Conservation (phyloP, 176 grass and related monocot genomes). For the Saccharum officinarum region DNA sequence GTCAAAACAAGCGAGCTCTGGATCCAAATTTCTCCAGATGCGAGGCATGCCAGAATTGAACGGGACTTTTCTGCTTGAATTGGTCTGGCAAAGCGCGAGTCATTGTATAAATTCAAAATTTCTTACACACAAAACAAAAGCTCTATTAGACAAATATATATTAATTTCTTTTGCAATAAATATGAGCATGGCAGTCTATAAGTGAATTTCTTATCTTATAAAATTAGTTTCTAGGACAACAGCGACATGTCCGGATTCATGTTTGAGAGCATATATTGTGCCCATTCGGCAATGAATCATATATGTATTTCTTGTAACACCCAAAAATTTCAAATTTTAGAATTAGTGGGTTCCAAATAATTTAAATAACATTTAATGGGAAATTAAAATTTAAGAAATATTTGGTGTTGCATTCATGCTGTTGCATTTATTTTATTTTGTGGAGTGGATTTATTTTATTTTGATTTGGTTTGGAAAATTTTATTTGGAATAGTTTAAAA, state of each 20-base stretch:
- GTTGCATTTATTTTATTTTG: too few relatives aligned
- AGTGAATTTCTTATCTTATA: too few relatives aligned
- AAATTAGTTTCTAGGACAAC: not conserved
- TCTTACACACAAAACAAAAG: not conserved
- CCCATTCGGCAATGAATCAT: not conserved
- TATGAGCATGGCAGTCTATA: not conserved
- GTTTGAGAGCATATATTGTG: not conserved
- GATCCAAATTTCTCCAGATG: not conserved
- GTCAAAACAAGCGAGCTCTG: not conserved
- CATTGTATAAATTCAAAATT: not conserved
- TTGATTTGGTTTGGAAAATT: too few relatives aligned
- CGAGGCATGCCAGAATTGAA: not conserved
- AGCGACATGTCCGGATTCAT: too few relatives aligned
- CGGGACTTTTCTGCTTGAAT: not conserved
- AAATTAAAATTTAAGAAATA: too few relatives aligned
- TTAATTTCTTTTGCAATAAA: not conserved
- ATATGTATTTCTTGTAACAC: not conserved
- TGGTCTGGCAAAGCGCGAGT: not conserved
- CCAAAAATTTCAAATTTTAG: too few relatives aligned
- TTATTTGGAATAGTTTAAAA: too few relatives aligned
- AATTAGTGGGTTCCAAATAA: too few relatives aligned
- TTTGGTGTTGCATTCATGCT: too few relatives aligned
- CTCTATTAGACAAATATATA: not conserved
- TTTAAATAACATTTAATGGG: too few relatives aligned
- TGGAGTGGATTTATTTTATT: too few relatives aligned